phyloP scores from a whole-genome alignment of 768 basidiomycete genomes.

The Naematelia encephala region DNA sequence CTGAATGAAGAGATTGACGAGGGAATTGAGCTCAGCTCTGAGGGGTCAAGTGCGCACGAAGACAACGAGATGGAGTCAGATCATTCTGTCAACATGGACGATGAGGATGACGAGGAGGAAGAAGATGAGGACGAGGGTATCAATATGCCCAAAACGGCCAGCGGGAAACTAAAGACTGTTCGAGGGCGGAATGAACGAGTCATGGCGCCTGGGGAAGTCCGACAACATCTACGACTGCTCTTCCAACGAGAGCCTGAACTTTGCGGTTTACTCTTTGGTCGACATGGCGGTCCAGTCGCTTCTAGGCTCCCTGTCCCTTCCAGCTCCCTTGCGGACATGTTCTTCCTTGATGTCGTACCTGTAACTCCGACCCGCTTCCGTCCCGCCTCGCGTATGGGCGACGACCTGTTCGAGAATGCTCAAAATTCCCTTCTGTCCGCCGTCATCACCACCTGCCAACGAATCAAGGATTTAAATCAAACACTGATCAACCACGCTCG shows the following conservation, averaged over 20 bases:
- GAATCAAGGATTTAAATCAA: slow-evolving; percentile 63
- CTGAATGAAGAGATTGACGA: slow-evolving; percentile 36
- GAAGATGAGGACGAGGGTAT: slow-evolving; percentile 55
- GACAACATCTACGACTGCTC: slow-evolving; percentile 83
- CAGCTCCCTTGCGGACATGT: slow-evolving; percentile 72
- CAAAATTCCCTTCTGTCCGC: slow-evolving; percentile 86
- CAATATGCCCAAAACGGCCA: slow-evolving; percentile 56
- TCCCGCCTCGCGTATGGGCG: slow-evolving; percentile 86
- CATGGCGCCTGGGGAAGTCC: slow-evolving; percentile 84
- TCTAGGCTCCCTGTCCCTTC: slow-evolving; percentile 8
- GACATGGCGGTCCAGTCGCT: slow-evolving; percentile 69
- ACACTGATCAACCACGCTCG: slow-evolving; percentile 53
- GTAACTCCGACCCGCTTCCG: slow-evolving; percentile 94
- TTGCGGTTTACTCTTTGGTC: slow-evolving; percentile 83
- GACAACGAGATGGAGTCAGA: slow-evolving; percentile 48
- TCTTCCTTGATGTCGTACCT: slow-evolving; percentile 89
- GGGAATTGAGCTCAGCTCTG: slow-evolving; percentile 53
- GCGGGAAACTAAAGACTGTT: slow-evolving; percentile 69
- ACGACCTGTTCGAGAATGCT: slow-evolving; percentile 89
- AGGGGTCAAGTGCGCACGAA: slow-evolving; percentile 31
- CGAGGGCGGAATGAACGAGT: slow-evolving; percentile 87
- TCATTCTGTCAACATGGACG: slow-evolving; percentile 47
- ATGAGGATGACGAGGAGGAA: slow-evolving; percentile 57
- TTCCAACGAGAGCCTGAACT: slow-evolving; percentile 79
- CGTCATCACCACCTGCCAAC: slow-evolving; percentile 75